phyloP scores from a whole-genome alignment of 2,329 filamentous ascomycete species.

The Fusarium sp. region DNA sequence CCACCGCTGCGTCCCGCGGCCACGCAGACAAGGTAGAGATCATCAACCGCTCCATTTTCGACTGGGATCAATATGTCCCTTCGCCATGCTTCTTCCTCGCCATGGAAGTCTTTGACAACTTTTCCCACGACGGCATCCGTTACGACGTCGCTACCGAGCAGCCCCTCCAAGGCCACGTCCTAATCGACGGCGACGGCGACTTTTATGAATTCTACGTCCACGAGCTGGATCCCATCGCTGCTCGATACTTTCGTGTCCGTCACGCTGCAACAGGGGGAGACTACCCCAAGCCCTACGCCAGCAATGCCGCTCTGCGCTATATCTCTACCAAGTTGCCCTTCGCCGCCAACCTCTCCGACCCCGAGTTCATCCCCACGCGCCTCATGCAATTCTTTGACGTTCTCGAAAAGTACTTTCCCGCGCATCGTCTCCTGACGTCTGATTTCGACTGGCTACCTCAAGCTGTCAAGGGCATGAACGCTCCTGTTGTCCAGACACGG shows the following conservation, averaged over 20 bases:
- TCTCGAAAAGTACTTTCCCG: conserved; percentile 86
- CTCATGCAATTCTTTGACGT: conserved; percentile 98
- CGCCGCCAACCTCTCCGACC: conserved; percentile 76
- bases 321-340: conserved; percentile 74
- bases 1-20: conserved; percentile 73
- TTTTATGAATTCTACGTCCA: conserved; percentile 94
- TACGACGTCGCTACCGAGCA: conserved; percentile 85
- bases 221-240: conserved; percentile 81
- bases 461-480: conserved; percentile 84
- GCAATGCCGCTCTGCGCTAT: conserved; percentile 64
- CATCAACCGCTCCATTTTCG: conserved; percentile 93
- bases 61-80: conserved; percentile 88
- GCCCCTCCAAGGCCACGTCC: conserved; percentile 86
- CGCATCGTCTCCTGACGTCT: conserved; percentile 85
- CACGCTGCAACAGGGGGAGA: conserved; percentile 75
- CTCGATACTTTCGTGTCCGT: conserved; percentile 84
- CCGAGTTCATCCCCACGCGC: conserved; percentile 93
- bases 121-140: conserved; percentile 91
- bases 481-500: conserved; percentile 94
- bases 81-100: conserved; percentile 97
- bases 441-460: conserved; percentile 91
- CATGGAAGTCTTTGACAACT: conserved; percentile 98
- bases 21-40: conserved; percentile 91
- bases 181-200: conserved; percentile 85
- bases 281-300: conserved; percentile 69